Conservation (phyloP, 768 basidiomycete genomes). For the Agrocybe pediades region DNA sequence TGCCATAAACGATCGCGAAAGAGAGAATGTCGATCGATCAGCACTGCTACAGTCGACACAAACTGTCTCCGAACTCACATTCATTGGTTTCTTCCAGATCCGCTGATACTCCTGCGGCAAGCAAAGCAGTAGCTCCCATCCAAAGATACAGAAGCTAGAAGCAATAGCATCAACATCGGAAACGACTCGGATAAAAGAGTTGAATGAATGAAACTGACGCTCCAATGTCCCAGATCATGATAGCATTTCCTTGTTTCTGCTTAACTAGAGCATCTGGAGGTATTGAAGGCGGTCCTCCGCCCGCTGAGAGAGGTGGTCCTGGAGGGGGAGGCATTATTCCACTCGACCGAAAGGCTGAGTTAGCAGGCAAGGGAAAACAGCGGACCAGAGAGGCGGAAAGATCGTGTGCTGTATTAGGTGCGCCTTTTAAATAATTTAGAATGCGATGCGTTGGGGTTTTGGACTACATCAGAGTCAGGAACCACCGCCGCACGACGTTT, state of each 20-base stretch:
- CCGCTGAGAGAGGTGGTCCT: neutral
- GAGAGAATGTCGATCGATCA: neutral
- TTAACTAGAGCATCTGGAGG: conserved; percentile 13
- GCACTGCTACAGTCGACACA: neutral
- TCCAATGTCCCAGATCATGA: conserved; percentile 23
- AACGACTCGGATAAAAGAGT: neutral
- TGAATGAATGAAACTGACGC: conserved; percentile 13
- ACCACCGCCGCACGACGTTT: neutral
- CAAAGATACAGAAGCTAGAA: conserved; percentile 25
- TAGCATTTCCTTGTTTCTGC: conserved; percentile 19
- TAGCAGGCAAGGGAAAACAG: too few species aligned
- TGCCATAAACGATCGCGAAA: too few species aligned
- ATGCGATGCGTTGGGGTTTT: neutral
- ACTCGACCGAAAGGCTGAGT: too few species aligned
- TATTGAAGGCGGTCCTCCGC: conserved; percentile 5
- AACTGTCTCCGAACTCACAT: conserved; percentile 9
- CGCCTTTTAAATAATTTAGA: neutral
- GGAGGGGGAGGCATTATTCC: neutral
- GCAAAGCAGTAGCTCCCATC: conserved; percentile 24
- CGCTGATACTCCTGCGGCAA: conserved; percentile 20
- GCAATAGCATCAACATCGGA: neutral
- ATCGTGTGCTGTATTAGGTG: neutral
- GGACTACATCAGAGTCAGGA: neutral
- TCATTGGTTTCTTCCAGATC: conserved; percentile 24
- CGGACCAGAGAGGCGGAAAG: neutral